Evolutionary conservation across 306 rosid species (phyloP), one percentile per base, ranked within the genome.

Genomic region (Coriaria nepalensis): DNA sequence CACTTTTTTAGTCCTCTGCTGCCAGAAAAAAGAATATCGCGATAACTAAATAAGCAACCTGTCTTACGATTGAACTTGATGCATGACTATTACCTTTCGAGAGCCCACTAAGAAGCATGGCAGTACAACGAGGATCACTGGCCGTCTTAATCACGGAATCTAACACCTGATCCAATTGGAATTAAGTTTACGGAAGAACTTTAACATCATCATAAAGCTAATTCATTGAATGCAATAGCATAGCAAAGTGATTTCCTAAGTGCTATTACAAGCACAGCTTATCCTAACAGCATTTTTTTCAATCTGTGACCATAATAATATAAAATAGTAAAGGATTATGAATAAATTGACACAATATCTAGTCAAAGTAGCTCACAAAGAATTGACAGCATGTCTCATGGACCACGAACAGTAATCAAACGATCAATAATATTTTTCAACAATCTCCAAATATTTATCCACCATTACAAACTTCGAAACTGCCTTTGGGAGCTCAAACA

Each of bases 321-420:
- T 20, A 20, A 20, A 20, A 20, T 20, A 20, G 29, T 20, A 20
- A 20, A 20, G 29, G 29, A 20, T 1, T 20, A 1, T 20, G 29
- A 32, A 47, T 10, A 34, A 55, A 34, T 34, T 33, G 43, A n/a
- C 49, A 10, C 1, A 10, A 8, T 8, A 42, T 9, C 10, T 13
- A 37, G 40, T 51, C 56, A 56, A 68, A 78, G 49, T 48, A 72
- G 79, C 62, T 77, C 81, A 45, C 98, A 76, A 55, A 90, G 80
- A 75, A 81, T 50, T 29, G 94, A 60, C 60, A 81, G 83, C 95
- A 85, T 77, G 53, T 81, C 94, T 61, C 92, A 71, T 11, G 95
- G 94, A 67, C 74, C 75, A 68, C 94, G 79, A 43, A 44, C 59
- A 8, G 35, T 53, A 42, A 79, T 61, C 56, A 81, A 68, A 65